Evolutionary conservation across 176 grass and related monocot genomes (phyloP), one percentile per base, ranked within the genome.

Genomic region (Thalia dealbata): DNA sequence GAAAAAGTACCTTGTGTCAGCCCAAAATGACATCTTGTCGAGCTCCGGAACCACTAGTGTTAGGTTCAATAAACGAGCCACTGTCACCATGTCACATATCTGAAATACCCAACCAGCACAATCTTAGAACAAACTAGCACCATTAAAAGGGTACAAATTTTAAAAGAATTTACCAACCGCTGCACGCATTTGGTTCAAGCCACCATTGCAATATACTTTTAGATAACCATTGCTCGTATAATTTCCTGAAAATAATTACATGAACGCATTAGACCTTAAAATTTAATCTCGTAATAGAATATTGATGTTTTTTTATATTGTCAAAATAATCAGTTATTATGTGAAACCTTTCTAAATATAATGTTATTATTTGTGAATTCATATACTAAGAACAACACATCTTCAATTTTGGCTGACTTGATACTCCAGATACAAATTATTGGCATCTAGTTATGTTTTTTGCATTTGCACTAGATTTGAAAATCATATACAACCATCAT

Each of bases 131-230:
- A 75, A 7, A 42, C 32, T 38, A 38, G 32, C 32, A 2, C 32
- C 2, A 56, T 75, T 73, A 55, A 16, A 0, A 48, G 26, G 32
- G 25, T 23, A 44, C 16, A 77, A 83, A 29, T 48, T 16, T 18
- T 11, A 25, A 77, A 58, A 71, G 15, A 11, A 52, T 41, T 14
- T 59, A 84, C 48, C 67, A 30, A 92, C 93, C 83, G 91, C 93
- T 19, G 93, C 83, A 56, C 93, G 93, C 93, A 96, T 96, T 81
- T 96, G 93, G 83, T 96, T 96, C 76, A 96, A 81, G 29, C 93
- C 93, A 3, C 93, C 93, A 74, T 96, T 96, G 85, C 93, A 96
- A 67, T 89, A 96, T 84, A 96, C 78, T 82, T 83, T 88, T 50
- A 92, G 81, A 84, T 90, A 92, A 26, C 93, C 89, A 60, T 92